Conservation (phyloP, 1,139 yeast genomes). For the Chernovozyma aurita region DNA sequence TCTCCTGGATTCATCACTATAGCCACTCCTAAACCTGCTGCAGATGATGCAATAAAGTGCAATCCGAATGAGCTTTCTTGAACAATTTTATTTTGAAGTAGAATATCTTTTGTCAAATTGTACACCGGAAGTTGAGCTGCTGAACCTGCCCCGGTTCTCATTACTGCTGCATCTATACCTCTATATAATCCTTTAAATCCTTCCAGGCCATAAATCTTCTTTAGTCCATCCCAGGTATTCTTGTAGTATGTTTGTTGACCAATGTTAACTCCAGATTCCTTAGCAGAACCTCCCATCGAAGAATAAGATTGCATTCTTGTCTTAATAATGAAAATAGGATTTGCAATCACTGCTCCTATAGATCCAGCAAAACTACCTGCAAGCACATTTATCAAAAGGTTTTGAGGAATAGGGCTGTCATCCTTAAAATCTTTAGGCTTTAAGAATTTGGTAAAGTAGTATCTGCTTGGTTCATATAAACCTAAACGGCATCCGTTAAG, state of each 20-base stretch:
- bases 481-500: slow-evolving; percentile 94
- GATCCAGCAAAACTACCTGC: slow-evolving; percentile 85
- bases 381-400: slow-evolving; percentile 60
- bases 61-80: slow-evolving; percentile 61
- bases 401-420: slow-evolving; percentile 49
- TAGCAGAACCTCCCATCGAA: slow-evolving; percentile 18
- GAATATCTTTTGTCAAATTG: slow-evolving; percentile 64
- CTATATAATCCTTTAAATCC: slow-evolving; percentile 79
- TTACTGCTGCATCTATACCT: slow-evolving; percentile 91
- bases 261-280: slow-evolving; percentile 31
- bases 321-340: slow-evolving; percentile 87
- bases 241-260: slow-evolving; percentile 92
- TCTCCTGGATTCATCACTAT: slow-evolving; percentile 98
- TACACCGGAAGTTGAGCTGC: slow-evolving; percentile 94
- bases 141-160: slow-evolving; percentile 95
- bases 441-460: slow-evolving; percentile 49
- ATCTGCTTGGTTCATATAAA: slow-evolving; percentile 83
- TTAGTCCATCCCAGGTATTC: slow-evolving; percentile 64
- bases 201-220: slow-evolving; percentile 56
- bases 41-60: slow-evolving; percentile 71
- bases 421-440: slow-evolving; percentile 47
- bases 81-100: slow-evolving; percentile 44
- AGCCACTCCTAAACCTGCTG: slow-evolving; percentile 89
- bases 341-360: slow-evolving; percentile 85
- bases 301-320: slow-evolving; percentile 96